Evolutionary conservation across 495 filamentous ascomycete genomes (phyloP).

Genomic region (Talaromyces ruber): DNA sequence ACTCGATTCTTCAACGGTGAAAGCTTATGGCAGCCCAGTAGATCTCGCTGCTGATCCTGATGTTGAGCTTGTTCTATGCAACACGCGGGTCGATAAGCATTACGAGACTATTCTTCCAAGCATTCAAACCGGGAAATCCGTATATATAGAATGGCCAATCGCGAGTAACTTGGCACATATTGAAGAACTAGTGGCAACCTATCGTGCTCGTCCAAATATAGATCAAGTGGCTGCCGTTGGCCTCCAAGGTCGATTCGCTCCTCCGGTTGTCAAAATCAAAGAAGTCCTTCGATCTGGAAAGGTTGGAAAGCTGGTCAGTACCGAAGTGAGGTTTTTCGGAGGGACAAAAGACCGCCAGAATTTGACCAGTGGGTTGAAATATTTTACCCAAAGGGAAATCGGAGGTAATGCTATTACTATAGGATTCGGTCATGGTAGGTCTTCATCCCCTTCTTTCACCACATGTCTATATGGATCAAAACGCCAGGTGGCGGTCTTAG

Average conservation of each 20-base stretch:
- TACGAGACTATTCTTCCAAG: conserved; percentile 33
- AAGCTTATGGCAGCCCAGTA: conserved; percentile 42
- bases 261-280: background rate
- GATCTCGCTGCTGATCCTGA: conserved; percentile 44
- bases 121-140: conserved; percentile 46
- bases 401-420: background rate
- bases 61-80: conserved; percentile 48
- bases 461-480: background rate
- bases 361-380: background rate
- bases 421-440: background rate
- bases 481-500: background rate
- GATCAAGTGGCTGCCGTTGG: background rate
- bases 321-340: background rate
- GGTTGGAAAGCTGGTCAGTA: background rate
- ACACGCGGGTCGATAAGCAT: conserved; percentile 34
- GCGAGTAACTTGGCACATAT: conserved; percentile 14
- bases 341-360: background rate
- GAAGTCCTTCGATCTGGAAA: background rate
- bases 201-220: background rate
- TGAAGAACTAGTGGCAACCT: background rate
- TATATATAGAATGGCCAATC: conserved; percentile 52
- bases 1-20: conserved; percentile 27
- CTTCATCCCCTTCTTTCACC: background rate
- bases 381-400: background rate
- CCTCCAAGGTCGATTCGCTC: background rate